These are phyloP conservation scores for Xanthoparmelia taractica DNA, from an alignment of 495 filamentous ascomycete genomes.

Conservation along the genomic window DNA sequence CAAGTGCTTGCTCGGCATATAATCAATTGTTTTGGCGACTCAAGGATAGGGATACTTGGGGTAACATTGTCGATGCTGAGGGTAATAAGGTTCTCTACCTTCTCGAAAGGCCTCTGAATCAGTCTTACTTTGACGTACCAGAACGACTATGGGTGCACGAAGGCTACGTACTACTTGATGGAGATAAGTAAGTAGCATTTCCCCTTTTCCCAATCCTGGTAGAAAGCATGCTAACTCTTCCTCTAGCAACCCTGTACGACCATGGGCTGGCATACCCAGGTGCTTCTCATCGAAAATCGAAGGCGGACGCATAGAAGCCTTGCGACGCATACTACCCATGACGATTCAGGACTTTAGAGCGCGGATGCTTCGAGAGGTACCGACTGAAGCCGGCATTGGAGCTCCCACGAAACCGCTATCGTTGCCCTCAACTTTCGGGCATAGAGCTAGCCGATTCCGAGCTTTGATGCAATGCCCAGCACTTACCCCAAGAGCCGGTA, in stretches of 20 bases:
- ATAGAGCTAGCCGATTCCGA: conserved; percentile 12
- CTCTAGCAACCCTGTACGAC: conserved; percentile 9
- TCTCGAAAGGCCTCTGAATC: not conserved
- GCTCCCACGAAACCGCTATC: conserved; percentile 1
- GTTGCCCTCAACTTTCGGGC: conserved; percentile 7
- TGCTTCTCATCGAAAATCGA: conserved; percentile 16
- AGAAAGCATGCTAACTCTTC: not conserved
- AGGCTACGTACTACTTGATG: conserved; percentile 15
- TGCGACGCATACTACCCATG: conserved; percentile 12
- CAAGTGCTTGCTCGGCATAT: conserved; percentile 3
- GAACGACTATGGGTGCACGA: conserved; percentile 7
- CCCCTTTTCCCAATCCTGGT: not conserved
- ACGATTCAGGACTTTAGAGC: conserved; percentile 15
- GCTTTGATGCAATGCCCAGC: not conserved
- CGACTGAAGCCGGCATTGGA: not conserved
- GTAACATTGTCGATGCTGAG: conserved; percentile 12
- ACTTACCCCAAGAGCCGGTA: not conserved
- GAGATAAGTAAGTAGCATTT: conserved; percentile 3
- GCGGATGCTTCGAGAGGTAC: conserved; percentile 3
- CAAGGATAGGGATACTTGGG: not conserved
- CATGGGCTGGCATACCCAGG: conserved; percentile 12
- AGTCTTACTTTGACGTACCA: not conserved
- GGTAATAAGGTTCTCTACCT: conserved; percentile 12
- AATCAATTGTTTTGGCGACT: conserved; percentile 14
- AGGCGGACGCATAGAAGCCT: conserved; percentile 10